Percentiles rank a stretch among this genome's conserved stretches.
phyloP scores from a whole-genome alignment of 768 basidiomycete species.

The Suillus occidentalis region DNA sequence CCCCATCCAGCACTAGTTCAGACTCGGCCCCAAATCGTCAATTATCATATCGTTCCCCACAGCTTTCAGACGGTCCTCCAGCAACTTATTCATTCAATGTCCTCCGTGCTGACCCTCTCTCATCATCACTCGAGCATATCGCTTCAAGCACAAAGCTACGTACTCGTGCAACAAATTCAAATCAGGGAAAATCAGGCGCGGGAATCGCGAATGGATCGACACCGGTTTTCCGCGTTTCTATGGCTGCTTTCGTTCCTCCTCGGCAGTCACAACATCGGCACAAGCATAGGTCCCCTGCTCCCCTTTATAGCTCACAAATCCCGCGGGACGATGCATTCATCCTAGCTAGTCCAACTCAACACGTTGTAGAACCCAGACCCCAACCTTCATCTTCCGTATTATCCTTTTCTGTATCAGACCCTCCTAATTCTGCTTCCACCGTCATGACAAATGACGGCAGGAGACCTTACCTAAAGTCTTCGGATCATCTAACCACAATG shows the following conservation, averaged over 20 bases:
- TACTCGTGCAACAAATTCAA: constrained; percentile 25
- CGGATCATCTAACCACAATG: constrained; percentile 26
- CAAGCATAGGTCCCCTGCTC: not conserved
- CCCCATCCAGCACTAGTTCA: constrained; percentile 29
- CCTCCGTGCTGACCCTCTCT: constrained; percentile 43
- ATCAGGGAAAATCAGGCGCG: constrained; percentile 11
- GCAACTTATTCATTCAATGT: constrained; percentile 42
- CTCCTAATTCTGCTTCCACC: constrained; percentile 24
- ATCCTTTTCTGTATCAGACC: constrained; percentile 35
- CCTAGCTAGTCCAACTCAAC: not conserved
- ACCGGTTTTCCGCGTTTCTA: constrained; percentile 40
- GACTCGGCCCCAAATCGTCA: constrained; percentile 22
- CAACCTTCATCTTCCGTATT: constrained; percentile 31
- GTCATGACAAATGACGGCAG: constrained; percentile 30
- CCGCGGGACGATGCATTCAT: not conserved
- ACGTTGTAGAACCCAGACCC: constrained; percentile 15
- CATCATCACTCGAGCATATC: constrained; percentile 44
- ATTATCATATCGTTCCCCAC: constrained; percentile 8
- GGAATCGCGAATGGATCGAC: constrained; percentile 35
- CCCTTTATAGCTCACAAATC: constrained; percentile 22
- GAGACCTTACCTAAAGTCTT: constrained; percentile 28
- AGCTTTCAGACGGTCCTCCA: constrained; percentile 16
- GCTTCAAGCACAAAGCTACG: constrained; percentile 42
- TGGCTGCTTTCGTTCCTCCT: constrained; percentile 16
- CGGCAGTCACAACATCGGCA: constrained; percentile 2